These are phyloP conservation scores for Anthostomella pinea DNA, from an alignment of 2,329 filamentous ascomycete genomes.

Conservation along the genomic window DNA sequence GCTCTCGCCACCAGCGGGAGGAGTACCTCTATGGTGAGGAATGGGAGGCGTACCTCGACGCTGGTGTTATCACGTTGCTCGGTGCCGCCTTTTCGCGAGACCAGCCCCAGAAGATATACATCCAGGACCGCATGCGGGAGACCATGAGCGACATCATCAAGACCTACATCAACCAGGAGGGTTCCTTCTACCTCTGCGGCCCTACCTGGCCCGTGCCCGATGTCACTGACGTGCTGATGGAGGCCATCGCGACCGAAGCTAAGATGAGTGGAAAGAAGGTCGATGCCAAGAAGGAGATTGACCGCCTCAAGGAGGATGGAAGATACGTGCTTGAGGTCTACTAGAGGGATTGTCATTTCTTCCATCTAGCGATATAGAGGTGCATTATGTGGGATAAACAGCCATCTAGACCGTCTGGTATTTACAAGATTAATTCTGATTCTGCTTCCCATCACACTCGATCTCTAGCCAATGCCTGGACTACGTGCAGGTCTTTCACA, in stretches of 20 bases:
- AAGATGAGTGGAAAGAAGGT: constrained; percentile 73
- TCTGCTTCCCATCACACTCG: no score
- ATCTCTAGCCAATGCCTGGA: no score
- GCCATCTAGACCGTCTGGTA: no score
- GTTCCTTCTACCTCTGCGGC: constrained; percentile 94
- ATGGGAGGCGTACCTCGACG: constrained; percentile 96
- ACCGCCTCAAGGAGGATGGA: constrained; percentile 91
- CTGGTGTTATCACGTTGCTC: constrained; percentile 90
- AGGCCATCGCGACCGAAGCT: constrained; percentile 79
- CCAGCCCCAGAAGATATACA: constrained; percentile 98
- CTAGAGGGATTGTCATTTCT: no score
- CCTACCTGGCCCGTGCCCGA: constrained; percentile 98
- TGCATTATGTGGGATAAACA: no score
- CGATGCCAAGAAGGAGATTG: constrained; percentile 86
- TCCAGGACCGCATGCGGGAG: constrained; percentile 96
- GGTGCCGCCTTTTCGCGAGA: constrained; percentile 94
- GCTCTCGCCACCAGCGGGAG: constrained; percentile 93
- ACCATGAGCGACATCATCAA: constrained; percentile 77
- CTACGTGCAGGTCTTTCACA: no score
- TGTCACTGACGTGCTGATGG: constrained; percentile 88
- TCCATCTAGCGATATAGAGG: no score
- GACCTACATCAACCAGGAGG: constrained; percentile 83
- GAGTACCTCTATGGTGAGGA: constrained; percentile 99
- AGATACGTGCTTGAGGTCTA: constrained; percentile 97
- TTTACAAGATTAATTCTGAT: no score